Percentiles rank a stretch among this genome's conserved stretches.
Evolutionary conservation across 768 basidiomycete genomes (phyloP).

Genomic region (Leccinum barrowsii): DNA sequence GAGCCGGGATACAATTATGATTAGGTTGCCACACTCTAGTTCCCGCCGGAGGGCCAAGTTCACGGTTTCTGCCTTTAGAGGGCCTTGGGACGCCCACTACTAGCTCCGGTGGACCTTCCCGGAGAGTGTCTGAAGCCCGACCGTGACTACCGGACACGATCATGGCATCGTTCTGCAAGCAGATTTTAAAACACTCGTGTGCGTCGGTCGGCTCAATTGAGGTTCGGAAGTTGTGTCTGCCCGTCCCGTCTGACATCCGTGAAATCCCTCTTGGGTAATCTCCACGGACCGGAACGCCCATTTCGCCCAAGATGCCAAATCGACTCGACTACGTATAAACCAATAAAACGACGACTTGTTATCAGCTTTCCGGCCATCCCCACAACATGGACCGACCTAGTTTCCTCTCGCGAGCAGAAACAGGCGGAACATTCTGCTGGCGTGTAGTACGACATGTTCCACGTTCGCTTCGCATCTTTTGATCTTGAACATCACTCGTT

Average conservation of each 20-base stretch:
- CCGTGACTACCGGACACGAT: slow-evolving; percentile 3
- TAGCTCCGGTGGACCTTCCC: background rate
- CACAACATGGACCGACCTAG: background rate
- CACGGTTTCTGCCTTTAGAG: background rate
- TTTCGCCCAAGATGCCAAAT: background rate
- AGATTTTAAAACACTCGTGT: slow-evolving; percentile 6
- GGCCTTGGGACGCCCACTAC: background rate
- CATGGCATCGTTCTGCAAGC: background rate
- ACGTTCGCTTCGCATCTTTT: slow-evolving; percentile 1
- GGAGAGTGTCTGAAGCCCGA: background rate
- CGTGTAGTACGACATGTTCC: background rate
- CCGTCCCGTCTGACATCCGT: background rate
- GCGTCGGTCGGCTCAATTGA: slow-evolving; percentile 10
- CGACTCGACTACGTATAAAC: background rate
- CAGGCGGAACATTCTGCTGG: background rate
- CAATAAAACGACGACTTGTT: background rate
- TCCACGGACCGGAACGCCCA: background rate
- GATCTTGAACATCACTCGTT: slow-evolving; percentile 4
- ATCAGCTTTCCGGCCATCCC: background rate
- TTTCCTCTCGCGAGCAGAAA: background rate
- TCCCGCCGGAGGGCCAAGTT: background rate
- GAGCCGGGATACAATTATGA: background rate
- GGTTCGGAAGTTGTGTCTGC: background rate
- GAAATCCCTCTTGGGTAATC: background rate
- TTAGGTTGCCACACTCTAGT: background rate